phyloP scores from a whole-genome alignment of 306 rosid genomes.

The Corylus americana region DNA sequence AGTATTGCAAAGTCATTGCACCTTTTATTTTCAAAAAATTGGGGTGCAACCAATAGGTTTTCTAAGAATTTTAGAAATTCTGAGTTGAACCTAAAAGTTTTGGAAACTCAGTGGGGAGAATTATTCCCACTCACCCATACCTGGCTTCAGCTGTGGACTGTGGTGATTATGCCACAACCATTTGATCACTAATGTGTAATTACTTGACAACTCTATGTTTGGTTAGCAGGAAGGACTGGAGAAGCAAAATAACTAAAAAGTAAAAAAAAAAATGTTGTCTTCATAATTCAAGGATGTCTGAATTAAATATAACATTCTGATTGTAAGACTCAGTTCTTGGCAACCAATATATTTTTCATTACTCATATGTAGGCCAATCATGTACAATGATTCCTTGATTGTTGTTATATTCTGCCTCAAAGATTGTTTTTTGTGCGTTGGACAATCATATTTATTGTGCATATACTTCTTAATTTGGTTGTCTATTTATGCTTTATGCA shows the following conservation, averaged over 20 bases:
- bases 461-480: background rate
- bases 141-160: too few species aligned
- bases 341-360: background rate
- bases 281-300: background rate
- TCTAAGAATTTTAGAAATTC: background rate
- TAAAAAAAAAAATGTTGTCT: background rate
- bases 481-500: background rate
- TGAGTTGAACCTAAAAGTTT: background rate
- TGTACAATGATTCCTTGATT: background rate
- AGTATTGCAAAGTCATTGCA: too few species aligned
- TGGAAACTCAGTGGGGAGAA: background rate
- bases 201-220: background rate
- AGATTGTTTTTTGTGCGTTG: background rate
- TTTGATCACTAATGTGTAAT: background rate
- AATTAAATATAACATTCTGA: background rate
- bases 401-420: background rate
- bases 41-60: background rate
- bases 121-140: background rate
- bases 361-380: background rate
- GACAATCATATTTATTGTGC: background rate
- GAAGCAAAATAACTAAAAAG: background rate
- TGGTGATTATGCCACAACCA: background rate
- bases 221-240: background rate
- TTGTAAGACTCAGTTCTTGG: background rate
- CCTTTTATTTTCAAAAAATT: too few species aligned